Evolutionary conservation across 208 protist species (phyloP), one percentile per base, ranked within the genome.

Genomic region (Herpetomonas samuelpessoai): DNA sequence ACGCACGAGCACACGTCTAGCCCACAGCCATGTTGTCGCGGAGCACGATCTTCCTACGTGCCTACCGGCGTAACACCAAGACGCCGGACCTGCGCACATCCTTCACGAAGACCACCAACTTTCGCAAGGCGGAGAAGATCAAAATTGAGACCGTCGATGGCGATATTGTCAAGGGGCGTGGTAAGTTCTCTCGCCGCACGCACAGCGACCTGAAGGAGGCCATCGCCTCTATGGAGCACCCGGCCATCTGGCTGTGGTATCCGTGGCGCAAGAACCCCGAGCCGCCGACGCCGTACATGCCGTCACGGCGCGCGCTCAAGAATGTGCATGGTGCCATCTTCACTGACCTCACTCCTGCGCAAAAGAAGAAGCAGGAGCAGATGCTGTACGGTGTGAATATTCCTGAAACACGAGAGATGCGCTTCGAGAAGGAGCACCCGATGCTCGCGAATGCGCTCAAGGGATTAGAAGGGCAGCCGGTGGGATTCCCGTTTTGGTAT

Each of bases 401-500:
- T 49, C 83, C 85, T 24, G 79, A 74, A 28, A 82, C 84, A 19
- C 85, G 87, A 16, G 71, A 81, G 53, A 83, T 87, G 73, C 74
- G 84, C 52, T 93, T 93, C 58, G 86, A 92, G 73, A 57, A 79
- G 72, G 65, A 85, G 55, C 91, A 96, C 73, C 91, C 91, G 3
- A 63, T 96, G 30, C 80, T 96, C n/a, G 81, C 84, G 2, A 69
- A 70, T 0, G 86, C 85, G 38, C 70, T 96, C 35, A 72, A 73
- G 55, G 73, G 89, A 54, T 63, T 91, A 12, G 76, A 91, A 14
- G 87, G 81, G 28, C 84, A 87, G 77, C 85, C 87, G 28, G 90
- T 90, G 61, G 87, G 87, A 0, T 96, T 96, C 57, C 91, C 91
- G 29, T 96, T 94, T 70, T 96, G 91, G 91, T 96, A 92, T 67